Base-by-base conservation (phyloP, 225 moss, liverwort and hornwort genomes). In the Sphagnum contortum region DNA sequence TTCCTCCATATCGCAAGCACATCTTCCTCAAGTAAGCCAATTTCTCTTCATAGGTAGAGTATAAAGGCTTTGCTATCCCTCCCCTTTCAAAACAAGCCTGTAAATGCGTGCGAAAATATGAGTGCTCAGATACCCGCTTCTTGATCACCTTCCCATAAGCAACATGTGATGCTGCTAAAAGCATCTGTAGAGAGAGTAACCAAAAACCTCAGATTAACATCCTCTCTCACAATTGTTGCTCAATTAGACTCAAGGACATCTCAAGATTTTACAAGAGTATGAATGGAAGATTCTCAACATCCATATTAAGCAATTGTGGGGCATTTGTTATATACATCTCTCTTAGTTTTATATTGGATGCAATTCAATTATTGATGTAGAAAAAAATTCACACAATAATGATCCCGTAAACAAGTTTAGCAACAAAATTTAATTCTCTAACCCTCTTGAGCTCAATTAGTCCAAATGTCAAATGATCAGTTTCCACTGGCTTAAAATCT, bases 121-220 rank as follows among this genome's bases (percentile, higher is more conserved):
- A 94, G n/a, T 83, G 85, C 12, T 91, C 81, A 0, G 94, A 89
- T 3, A 91, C 85, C 65, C 91, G 74, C 50, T 89, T 72, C 0
- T 78, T 77, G 0, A 70, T 70, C 47, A 77, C 72, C 49, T 69
- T 64, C 14, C 69, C 74, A 54, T 85, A 94, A 5, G 87, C 68
- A 6, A 54, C 66, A 61, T 89, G 89, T 0, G 84, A 80, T 44
- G 81, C 65, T 3, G 80, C 94, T 0, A 81, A 78, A 46, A 94
- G 47, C 79, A 91, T 83, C 91, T 83, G 66, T 71, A 73, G 3
- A 57, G 44, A 61, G 0, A 5, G 0, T 12, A 29, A 29, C 29
- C 29, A 0, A 29, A 29, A 29, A 29, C 29, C 29, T 29, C 29
- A 29, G 29, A 29, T 29, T 29, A 29, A 29, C 29, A 29, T 29